Evolutionary conservation across 176 grass and related monocot species (phyloP), one percentile per base, ranked within the genome.

Genomic region (Tillandsia leiboldiana): DNA sequence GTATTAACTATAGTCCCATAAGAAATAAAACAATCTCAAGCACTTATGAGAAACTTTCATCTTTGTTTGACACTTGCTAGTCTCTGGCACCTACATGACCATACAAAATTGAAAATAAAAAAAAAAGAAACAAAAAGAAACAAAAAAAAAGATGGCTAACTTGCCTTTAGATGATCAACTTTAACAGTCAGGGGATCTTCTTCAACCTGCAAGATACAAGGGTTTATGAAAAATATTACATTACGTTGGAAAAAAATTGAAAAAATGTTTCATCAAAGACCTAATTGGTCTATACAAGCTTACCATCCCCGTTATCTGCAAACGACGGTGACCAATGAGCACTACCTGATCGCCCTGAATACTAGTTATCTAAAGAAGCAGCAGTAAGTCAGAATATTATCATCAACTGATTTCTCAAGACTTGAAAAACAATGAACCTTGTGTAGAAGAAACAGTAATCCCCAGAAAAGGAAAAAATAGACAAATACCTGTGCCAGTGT

Each of bases 131-230:
- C 8, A 2, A 48, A 1, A 5, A 61, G 15, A 61, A 28, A 9
- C 42, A 22, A 11, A 24, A 71, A 70, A 28, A 70, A 73, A 63
- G 64, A 28, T 63, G 50, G 20, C 47, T 73, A 69, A 84, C 47
- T 72, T 87, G 92, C 94, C 89, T 97, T 93, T 48, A 97, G 77
- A 82, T 97, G 94, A 70, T 97, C 86, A 65, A 97, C 87, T 65
- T 93, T 97, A 51, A 97, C 94, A 72, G 89, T 97, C 26, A 97
- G 80, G 63, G 94, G 94, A 51, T 97, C 89, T 84, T 92, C 94
- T 79, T 97, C 84, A 73, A 87, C 86, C 94, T 97, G 79, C 68
- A 87, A 51, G 24, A 66, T 49, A 52, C 42, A 51, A 12, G 47
- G 56, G 68, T 62, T 61, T 10, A 51, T 1, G 26, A 17, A 63